phyloP scores from a whole-genome alignment of 2,329 filamentous ascomycete genomes.

The Penicillium sp. region DNA sequence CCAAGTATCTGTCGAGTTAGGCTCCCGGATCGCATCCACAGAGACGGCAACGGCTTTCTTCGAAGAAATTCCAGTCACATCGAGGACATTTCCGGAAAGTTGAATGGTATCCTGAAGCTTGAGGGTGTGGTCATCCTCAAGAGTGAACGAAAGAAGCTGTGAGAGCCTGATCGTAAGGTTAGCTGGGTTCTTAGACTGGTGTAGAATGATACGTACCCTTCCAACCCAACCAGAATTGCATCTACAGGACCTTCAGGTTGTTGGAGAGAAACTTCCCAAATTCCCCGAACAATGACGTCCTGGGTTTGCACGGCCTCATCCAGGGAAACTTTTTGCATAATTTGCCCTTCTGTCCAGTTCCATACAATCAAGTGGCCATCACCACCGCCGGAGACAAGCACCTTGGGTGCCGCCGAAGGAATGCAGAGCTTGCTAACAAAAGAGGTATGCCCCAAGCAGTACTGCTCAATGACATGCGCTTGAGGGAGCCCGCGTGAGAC shows the following conservation, averaged over 20 bases:
- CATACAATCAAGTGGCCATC: slow-evolving; percentile 77
- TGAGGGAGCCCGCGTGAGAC: slow-evolving; percentile 79
- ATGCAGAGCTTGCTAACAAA: slow-evolving; percentile 79
- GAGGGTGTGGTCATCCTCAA: slow-evolving; percentile 53
- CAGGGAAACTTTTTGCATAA: slow-evolving; percentile 34
- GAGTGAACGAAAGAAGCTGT: slow-evolving; percentile 65
- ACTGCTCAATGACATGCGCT: slow-evolving; percentile 81
- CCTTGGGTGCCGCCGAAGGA: slow-evolving; percentile 53
- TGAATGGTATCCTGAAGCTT: slow-evolving; percentile 51
- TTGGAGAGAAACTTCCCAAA: slow-evolving; percentile 45
- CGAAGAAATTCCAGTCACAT: slow-evolving; percentile 42
- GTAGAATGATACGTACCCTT: slow-evolving; percentile 52
- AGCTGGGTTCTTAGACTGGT: slow-evolving; percentile 6
- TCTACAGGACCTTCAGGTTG: slow-evolving; percentile 11
- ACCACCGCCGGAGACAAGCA: slow-evolving; percentile 82
- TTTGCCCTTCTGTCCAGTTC: slow-evolving; percentile 64
- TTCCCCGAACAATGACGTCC: slow-evolving; percentile 51
- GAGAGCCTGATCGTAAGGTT: slow-evolving; percentile 58
- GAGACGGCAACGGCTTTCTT: slow-evolving; percentile 47
- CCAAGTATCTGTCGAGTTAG: slow-evolving; percentile 49
- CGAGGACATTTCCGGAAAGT: slow-evolving; percentile 65
- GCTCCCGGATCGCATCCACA: slow-evolving; percentile 53
- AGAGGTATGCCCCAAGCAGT: slow-evolving; percentile 81
- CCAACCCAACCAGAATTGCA: slow-evolving; percentile 53
- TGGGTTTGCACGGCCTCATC: slow-evolving; percentile 17